These are phyloP conservation scores for Cymbopogon citratus DNA, from an alignment of 176 grass and related monocot genomes.

Conservation along the genomic window DNA sequence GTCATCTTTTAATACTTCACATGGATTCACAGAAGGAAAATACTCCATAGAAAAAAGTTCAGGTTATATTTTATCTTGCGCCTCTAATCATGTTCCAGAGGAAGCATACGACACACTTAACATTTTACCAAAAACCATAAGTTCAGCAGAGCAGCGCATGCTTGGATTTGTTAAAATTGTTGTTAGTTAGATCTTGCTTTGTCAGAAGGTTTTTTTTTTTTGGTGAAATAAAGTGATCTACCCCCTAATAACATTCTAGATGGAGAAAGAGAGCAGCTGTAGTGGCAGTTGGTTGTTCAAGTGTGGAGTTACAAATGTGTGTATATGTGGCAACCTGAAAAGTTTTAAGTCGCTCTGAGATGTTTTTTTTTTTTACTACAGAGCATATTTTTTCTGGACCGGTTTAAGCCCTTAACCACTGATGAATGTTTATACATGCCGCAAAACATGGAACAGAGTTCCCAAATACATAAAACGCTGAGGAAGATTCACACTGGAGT, in stretches of 20 bases:
- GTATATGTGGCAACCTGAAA: not conserved
- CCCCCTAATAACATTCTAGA: too few species aligned
- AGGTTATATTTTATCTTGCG: not conserved
- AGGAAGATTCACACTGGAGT: not conserved
- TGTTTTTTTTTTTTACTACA: not conserved
- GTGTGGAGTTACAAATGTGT: not conserved
- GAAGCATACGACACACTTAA: too few species aligned
- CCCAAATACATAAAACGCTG: not conserved
- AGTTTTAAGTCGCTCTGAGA: not conserved
- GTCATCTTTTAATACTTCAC: not conserved
- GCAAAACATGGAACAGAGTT: not conserved
- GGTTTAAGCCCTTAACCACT: not conserved
- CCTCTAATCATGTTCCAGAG: not conserved
- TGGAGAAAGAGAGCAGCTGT: too few species aligned
- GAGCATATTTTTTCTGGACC: not conserved
- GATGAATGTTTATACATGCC: slow-evolving; percentile 6
- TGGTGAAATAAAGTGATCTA: too few species aligned
- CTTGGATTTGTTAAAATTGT: too few species aligned
- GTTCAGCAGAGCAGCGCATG: too few species aligned
- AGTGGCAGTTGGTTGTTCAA: not conserved
- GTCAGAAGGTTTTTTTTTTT: too few species aligned
- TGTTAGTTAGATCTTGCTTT: too few species aligned
- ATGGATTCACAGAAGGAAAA: not conserved
- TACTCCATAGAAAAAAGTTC: not conserved
- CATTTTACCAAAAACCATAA: too few species aligned